These are phyloP conservation scores for Colletotrichum orbiculare DNA, from an alignment of 2,329 filamentous ascomycete genomes.

Conservation along the genomic window DNA sequence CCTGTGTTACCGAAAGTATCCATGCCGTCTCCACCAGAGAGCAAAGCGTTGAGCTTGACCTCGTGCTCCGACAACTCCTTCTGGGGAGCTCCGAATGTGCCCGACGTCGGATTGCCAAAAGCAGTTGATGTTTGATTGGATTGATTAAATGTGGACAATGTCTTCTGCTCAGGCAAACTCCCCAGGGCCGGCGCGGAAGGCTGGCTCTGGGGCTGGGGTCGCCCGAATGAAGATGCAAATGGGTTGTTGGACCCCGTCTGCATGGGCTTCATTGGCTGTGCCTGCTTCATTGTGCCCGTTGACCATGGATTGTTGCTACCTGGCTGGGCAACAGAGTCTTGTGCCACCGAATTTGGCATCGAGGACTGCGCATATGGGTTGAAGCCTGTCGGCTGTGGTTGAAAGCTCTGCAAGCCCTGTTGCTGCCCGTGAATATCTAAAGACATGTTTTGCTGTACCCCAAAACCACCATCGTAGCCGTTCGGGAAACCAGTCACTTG, in stretches of 20 bases:
- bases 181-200: constrained; percentile 76
- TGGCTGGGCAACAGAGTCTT: constrained; percentile 74
- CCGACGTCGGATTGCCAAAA: constrained; percentile 22
- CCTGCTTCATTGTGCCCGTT: constrained; percentile 65
- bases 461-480: constrained; percentile 73
- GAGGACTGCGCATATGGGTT: constrained; percentile 63
- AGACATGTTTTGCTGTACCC: constrained; percentile 71
- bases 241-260: constrained; percentile 98
- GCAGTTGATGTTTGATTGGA: constrained; percentile 45
- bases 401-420: constrained; percentile 55
- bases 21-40: constrained; percentile 89
- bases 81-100: constrained; percentile 50
- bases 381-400: constrained; percentile 63
- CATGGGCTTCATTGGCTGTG: constrained; percentile 77
- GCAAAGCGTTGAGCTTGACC: constrained; percentile 85
- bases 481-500: constrained; percentile 67
- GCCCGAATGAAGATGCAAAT: constrained; percentile 81
- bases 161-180: constrained; percentile 85
- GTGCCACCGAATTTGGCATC: constrained; percentile 54
- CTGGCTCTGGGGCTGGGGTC: constrained; percentile 66
- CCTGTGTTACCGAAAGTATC: constrained; percentile 99
- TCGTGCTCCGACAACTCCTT: constrained; percentile 71
- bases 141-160: constrained; percentile 69
- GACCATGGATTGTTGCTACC: constrained; percentile 98
- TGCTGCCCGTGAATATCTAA: constrained; percentile 77